Base-by-base conservation (phyloP, 768 basidiomycete species). In the Collybia mongolica region DNA sequence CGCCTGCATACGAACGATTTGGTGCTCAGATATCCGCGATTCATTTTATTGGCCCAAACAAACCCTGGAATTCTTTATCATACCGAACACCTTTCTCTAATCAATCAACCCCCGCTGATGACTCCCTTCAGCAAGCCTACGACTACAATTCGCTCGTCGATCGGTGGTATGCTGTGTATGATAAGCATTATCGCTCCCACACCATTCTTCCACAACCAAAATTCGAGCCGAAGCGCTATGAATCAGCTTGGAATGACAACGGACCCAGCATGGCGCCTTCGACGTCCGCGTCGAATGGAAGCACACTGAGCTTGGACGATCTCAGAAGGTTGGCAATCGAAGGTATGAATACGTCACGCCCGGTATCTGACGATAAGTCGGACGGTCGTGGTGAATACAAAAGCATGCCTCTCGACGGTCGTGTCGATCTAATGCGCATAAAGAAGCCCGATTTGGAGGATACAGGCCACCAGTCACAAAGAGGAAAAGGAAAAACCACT, bases 1-100 rank as follows among this genome's bases (percentile, higher is more conserved):
- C 94, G 5, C 97, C 97, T 50, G 97, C 97, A 11, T 98, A 97
- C 67, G 86, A 89, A 65, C 89, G 95, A 36, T 98, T 89, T 62
- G 94, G 93, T 28, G 82, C 89, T 39, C 78, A 87, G 58, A 95
- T 95, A 65, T 82, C 83, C 41, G 86, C 84, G 49, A 80, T 97
- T 52, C 94, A 98, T 67, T 98, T 97, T 62, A 98, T 98, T 58
- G 96, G 96, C 14, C 79, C 84, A n/a, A 82, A 91, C 67, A 99
- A 99, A 71, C 96, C 97, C 12, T 99, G 97, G 96, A 76, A 83
- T 44, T 80, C 83, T 15, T 74, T 93, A 44, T 66, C 81, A 41
- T 84, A 77, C 65, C 85, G 92, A 26, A 73, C 84, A 8, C 84
- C 90, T 1, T 81, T 72, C 65, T 57, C 61, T 54, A 60, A 53